Evolutionary conservation across 116 monocot genomes (phyloP), one percentile per base, ranked within the genome.

Genomic region (Iris pallida): DNA sequence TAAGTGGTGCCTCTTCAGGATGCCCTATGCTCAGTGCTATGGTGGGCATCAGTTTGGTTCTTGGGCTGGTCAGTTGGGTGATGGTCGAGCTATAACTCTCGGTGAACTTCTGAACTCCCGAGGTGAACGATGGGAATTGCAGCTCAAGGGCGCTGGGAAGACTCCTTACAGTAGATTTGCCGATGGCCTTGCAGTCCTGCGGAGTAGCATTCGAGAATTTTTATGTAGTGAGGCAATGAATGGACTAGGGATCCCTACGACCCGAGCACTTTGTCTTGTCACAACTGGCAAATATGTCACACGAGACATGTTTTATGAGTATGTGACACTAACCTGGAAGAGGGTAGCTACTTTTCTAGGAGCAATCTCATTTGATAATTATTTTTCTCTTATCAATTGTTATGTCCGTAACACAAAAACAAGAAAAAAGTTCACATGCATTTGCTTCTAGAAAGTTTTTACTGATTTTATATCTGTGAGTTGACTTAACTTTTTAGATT

Each of bases 261-360:
- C 89, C 13, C 89, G 93, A 53, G 93, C 89, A 14, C 81, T 93
- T 59, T 89, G 81, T 70, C 74, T 93, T 71, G 93, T 93, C 59
- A 81, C 81, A 42, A 92, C 88, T 14, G 92, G 92, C 20, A 82
- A 92, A 76, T 63, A 20, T 69, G 92, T 92, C 47, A 68, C 68
- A 2, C 82, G 92, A n/a, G 92, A 92, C 78, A 88, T 92, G 92
- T 92, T 92, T 59, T 92, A 92, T 59, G 88, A 92, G 92, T 92
- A 83, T 63, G 86, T 68, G 20, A 20, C 7, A 47, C 14, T 52
- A 20, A 4, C 30, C 30, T 17, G 8, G 48, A 47, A 1, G 47
- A 8, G 17, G 47, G 47, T 15, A 44, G 16, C 5, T 12, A 13
- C 45, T 43, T 30, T 30, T 30, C 30, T 30, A 30, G 30, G 30